These are phyloP conservation scores for Ottelia alismoides DNA, from an alignment of 106 monocot genomes.

Conservation along the genomic window DNA sequence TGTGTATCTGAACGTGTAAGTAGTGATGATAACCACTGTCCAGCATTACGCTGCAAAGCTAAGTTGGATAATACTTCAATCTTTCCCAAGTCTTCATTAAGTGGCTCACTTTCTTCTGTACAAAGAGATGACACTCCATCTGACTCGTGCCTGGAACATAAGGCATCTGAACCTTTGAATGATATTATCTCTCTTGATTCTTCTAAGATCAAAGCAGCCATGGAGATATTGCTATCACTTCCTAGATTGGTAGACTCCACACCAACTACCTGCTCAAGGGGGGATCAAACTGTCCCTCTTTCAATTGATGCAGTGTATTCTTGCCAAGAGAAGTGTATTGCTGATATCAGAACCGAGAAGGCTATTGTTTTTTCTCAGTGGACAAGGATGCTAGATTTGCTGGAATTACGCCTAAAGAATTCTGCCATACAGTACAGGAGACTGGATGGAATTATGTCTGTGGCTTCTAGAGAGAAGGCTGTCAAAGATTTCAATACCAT, in stretches of 20 bases:
- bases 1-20: slow-evolving; percentile 74
- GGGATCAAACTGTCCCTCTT: background rate
- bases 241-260: slow-evolving; percentile 13
- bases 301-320: background rate
- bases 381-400: slow-evolving; percentile 92
- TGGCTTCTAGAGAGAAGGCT: slow-evolving; percentile 77
- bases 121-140: slow-evolving; percentile 4
- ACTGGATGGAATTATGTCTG: slow-evolving; percentile 91
- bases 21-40: slow-evolving; percentile 57
- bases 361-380: slow-evolving; percentile 96
- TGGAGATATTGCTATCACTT: slow-evolving; percentile 68
- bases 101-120: slow-evolving; percentile 22
- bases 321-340: background rate
- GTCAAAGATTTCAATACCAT: slow-evolving; percentile 81
- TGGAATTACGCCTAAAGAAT: slow-evolving; percentile 57
- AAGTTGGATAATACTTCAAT: slow-evolving; percentile 46
- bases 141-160: slow-evolving; percentile 16
- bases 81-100: slow-evolving; percentile 55
- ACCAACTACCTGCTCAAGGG: background rate
- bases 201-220: slow-evolving; percentile 68
- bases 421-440: slow-evolving; percentile 58
- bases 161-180: background rate
- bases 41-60: slow-evolving; percentile 42
- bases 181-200: slow-evolving; percentile 23
- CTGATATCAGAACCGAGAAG: slow-evolving; percentile 32